Conservation (phyloP, 345 rosid species). For the Brassica cretica region DNA sequence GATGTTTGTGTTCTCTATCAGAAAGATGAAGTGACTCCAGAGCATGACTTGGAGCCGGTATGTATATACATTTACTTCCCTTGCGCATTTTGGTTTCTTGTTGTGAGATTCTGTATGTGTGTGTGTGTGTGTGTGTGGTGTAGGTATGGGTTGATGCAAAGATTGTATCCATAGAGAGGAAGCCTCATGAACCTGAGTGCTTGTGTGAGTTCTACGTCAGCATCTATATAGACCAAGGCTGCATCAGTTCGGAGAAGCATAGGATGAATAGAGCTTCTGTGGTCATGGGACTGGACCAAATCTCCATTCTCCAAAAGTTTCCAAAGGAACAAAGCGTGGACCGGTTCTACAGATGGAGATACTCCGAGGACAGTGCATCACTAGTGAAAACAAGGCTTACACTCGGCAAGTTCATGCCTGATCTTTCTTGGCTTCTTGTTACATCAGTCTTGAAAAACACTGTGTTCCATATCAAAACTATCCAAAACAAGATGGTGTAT, state of each 20-base stretch:
- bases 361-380: constrained; percentile 56
- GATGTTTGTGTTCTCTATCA: constrained; percentile 68
- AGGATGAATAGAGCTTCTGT: constrained; percentile 49
- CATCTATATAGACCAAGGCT: constrained; percentile 54
- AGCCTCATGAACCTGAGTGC: constrained; percentile 65
- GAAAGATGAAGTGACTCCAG: constrained; percentile 37
- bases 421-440: constrained; percentile 68
- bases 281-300: constrained; percentile 51
- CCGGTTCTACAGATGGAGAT: constrained; percentile 63
- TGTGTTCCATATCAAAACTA: constrained; percentile 54
- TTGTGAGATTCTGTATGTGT: neutral
- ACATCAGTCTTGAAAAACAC: constrained; percentile 58
- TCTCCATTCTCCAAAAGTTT: constrained; percentile 68
- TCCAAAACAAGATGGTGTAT: constrained; percentile 64
- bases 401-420: constrained; percentile 62
- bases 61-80: constrained; percentile 24
- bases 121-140: neutral
- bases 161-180: constrained; percentile 74
- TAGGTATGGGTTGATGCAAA: constrained; percentile 84
- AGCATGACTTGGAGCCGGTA: constrained; percentile 40
- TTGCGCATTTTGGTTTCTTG: neutral
- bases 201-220: constrained; percentile 63
- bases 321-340: constrained; percentile 46
- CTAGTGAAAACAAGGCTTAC: constrained; percentile 57
- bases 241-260: constrained; percentile 59